Conservation (phyloP, 2,329 filamentous ascomycete genomes). For the Simplicillium sp. region DNA sequence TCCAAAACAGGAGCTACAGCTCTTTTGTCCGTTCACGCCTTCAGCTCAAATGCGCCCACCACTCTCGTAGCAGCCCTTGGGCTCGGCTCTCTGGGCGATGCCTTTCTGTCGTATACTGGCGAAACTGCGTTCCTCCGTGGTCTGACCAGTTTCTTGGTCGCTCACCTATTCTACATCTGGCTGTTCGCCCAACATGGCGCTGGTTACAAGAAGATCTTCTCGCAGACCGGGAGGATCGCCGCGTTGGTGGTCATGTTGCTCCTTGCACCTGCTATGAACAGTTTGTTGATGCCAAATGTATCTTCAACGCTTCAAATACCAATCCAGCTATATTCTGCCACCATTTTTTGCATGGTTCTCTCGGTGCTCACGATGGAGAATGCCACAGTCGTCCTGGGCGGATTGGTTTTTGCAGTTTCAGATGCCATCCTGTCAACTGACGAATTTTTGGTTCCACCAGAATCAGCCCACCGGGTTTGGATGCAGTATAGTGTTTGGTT, state of each 20-base stretch:
- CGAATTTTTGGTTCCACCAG: constrained; percentile 17
- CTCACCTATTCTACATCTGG: constrained; percentile 22
- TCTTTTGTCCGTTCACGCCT: constrained; percentile 15
- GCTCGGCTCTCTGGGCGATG: constrained; percentile 22
- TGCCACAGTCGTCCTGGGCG: constrained; percentile 15
- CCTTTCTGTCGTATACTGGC: constrained; percentile 22
- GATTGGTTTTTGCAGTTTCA: constrained; percentile 21
- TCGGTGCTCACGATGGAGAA: constrained; percentile 17
- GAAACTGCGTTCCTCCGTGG: constrained; percentile 21
- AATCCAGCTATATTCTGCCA: constrained; percentile 19
- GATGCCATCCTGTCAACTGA: constrained; percentile 22
- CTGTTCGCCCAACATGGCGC: constrained; percentile 13
- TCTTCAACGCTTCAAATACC: constrained; percentile 14
- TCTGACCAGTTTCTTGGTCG: constrained; percentile 21
- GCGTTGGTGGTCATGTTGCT: constrained; percentile 11
- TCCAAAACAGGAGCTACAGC: constrained; percentile 21
- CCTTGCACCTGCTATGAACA: constrained; percentile 16
- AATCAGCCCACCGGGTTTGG: constrained; percentile 14
- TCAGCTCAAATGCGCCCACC: constrained; percentile 7
- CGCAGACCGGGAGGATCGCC: constrained; percentile 8
- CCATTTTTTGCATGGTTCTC: constrained; percentile 21
- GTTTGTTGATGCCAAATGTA: constrained; percentile 16
- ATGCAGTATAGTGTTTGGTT: constrained; percentile 25
- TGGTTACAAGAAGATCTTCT: constrained; percentile 5
- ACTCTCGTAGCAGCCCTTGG: constrained; percentile 17